These are phyloP conservation scores for Dryadomyces sulphureus DNA, from an alignment of 2,329 filamentous ascomycete species.

Conservation along the genomic window DNA sequence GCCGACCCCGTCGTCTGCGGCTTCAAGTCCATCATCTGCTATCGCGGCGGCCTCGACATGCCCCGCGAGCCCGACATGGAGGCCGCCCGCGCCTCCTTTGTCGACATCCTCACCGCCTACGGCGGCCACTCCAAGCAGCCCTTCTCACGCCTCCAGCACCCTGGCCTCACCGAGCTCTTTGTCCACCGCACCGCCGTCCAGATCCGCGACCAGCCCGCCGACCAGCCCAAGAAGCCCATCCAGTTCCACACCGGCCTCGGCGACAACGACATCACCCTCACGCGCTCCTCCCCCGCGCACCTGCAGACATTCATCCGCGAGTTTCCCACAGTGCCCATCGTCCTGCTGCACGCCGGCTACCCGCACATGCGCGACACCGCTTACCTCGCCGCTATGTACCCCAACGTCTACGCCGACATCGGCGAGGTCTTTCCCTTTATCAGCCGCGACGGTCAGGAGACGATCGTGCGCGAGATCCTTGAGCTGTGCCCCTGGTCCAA, in stretches of 20 bases:
- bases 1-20: slow-evolving; percentile 54
- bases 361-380: slow-evolving; percentile 67
- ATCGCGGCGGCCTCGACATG: slow-evolving; percentile 58
- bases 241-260: slow-evolving; percentile 77
- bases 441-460: slow-evolving; percentile 61
- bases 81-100: slow-evolving; percentile 24
- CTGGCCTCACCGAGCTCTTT: slow-evolving; percentile 53
- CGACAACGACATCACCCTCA: slow-evolving; percentile 61
- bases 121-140: slow-evolving; percentile 10
- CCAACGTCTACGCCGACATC: slow-evolving; percentile 70
- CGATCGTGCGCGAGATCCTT: slow-evolving; percentile 54
- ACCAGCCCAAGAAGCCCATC: slow-evolving; percentile 50
- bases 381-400: slow-evolving; percentile 63
- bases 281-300: slow-evolving; percentile 57
- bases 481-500: slow-evolving; percentile 64
- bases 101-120: slow-evolving; percentile 19
- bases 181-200: slow-evolving; percentile 48
- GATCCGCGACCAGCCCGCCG: slow-evolving; percentile 30
- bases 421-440: slow-evolving; percentile 71
- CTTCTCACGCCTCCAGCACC: slow-evolving; percentile 43
- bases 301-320: slow-evolving; percentile 58
- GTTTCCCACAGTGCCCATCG: slow-evolving; percentile 56
- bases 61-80: slow-evolving; percentile 26
- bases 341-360: slow-evolving; percentile 68
- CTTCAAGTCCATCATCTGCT: slow-evolving; percentile 77